Percentiles rank a stretch among this genome's conserved stretches.
Evolutionary conservation across 345 rosid species (phyloP).

Genomic region (Populus alba): DNA sequence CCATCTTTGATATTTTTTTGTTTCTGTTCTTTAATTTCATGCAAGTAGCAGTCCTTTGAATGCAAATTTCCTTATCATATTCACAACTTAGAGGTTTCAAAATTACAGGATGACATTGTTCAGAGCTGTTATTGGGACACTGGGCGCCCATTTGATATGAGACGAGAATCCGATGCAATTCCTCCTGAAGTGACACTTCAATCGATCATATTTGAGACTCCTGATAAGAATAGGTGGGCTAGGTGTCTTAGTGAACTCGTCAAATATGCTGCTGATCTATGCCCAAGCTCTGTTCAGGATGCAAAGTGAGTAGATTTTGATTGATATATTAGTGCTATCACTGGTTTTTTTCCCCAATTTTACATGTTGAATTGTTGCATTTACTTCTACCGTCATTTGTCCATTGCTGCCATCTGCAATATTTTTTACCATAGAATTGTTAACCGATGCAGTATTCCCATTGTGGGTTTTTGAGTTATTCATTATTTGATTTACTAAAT

Average conservation of each 20-base stretch:
- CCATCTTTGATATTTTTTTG: slow-evolving; percentile 9
- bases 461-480: background rate
- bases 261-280: slow-evolving; percentile 90
- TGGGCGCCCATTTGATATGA: slow-evolving; percentile 86
- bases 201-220: slow-evolving; percentile 89
- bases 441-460: background rate
- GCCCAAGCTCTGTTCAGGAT: slow-evolving; percentile 89
- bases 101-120: slow-evolving; percentile 88
- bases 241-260: slow-evolving; percentile 93
- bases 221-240: slow-evolving; percentile 97
- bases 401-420: background rate
- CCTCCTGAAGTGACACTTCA: slow-evolving; percentile 94
- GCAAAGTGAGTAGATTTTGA: slow-evolving; percentile 66
- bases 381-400: slow-evolving; percentile 2
- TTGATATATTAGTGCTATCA: background rate
- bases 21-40: background rate
- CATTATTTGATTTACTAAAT: background rate
- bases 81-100: background rate
- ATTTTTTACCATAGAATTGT: background rate
- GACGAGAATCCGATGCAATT: slow-evolving; percentile 84
- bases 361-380: background rate
- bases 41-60: slow-evolving; percentile 5
- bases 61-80: background rate
- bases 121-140: slow-evolving; percentile 97
- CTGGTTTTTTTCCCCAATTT: too few relatives aligned